Base-by-base conservation (phyloP, 2,329 filamentous ascomycete genomes). In the Sporothrix pallida region DNA sequence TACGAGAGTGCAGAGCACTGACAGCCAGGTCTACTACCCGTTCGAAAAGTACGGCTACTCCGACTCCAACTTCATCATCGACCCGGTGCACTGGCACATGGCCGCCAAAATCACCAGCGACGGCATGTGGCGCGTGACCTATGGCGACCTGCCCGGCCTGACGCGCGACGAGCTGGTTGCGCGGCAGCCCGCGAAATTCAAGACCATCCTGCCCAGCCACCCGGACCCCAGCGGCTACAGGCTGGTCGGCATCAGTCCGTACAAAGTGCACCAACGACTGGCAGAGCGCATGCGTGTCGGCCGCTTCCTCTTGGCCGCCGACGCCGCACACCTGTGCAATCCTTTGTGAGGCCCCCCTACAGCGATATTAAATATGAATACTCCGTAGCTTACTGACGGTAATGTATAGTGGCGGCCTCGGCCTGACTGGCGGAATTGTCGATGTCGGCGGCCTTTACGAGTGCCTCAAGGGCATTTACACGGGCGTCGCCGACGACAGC, bases 21-120 rank as follows among this genome's bases (percentile, higher is more conserved):
- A 54, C 54, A 26, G 10, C 54, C 23, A 63, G 60, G 26, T 31
- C 13, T 63, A 63, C 31, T 63, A 63, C 15, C 26, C 23, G 0
- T 63, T 63, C n/a, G 60, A 63, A 9, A 63, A 63, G 31, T 63
- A 63, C 31, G 23, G 23, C 60, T 63, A 63, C 31, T 31, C 5
- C 1, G 60, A 63, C 31, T 26, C 60, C 12, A 63, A 63, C 60
- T 63, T 63, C 13, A 44, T 63, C 60, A 63, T 63, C 31, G 20
- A 63, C 60, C 31, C 60, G 1, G 60, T 31, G 60, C 60, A 63
- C 60, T 63, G 60, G 60, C 13, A 63, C 31, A 63, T 63, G 60
- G 60, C 60, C 6, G 60, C 60, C 2, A 26, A 31, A 5, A 63
- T 63, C 60, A 31, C 60, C 60, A 63, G 44, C 15, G 60, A 63